These are phyloP conservation scores for Colletotrichum somersetense DNA, from an alignment of 2,329 filamentous ascomycete species.

Conservation along the genomic window DNA sequence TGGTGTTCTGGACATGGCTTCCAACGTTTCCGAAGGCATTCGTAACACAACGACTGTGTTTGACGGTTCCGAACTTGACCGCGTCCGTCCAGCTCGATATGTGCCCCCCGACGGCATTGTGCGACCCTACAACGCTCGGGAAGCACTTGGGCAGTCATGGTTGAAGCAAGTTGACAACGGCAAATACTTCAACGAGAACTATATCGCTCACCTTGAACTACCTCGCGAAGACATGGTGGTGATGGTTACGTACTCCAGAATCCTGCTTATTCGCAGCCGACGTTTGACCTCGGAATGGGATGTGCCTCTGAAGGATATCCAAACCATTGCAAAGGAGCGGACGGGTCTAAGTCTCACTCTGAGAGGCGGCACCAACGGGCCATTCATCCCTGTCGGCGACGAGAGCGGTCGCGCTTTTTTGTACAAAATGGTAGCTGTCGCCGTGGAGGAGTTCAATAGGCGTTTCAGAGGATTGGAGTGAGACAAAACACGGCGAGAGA, in stretches of 20 bases:
- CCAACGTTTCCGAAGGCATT: constrained; percentile 96
- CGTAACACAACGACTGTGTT: constrained; percentile 99
- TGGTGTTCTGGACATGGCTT: constrained; percentile 95
- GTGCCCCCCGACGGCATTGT: constrained; percentile 94
- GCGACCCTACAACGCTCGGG: constrained; percentile 91
- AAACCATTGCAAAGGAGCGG: constrained; percentile 96
- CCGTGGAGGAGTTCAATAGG: constrained; percentile 76
- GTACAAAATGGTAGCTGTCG: constrained; percentile 74
- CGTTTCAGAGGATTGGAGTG: constrained; percentile 64
- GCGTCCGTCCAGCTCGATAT: constrained; percentile 92
- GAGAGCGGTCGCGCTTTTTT: constrained; percentile 77
- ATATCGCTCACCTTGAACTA: constrained; percentile 95
- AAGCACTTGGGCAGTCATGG: constrained; percentile 98
- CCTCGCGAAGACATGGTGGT: constrained; percentile 89
- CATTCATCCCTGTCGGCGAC: constrained; percentile 93
- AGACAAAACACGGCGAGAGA: background rate
- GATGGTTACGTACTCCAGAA: constrained; percentile 88
- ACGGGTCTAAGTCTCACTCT: constrained; percentile 92
- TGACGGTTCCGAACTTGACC: constrained; percentile 92
- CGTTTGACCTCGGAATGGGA: constrained; percentile 94
- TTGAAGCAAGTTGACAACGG: constrained; percentile 98
- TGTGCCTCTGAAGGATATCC: constrained; percentile 92
- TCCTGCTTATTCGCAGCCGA: constrained; percentile 90
- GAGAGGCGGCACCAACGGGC: constrained; percentile 91
- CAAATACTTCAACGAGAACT: constrained; percentile 97